Percentiles rank a stretch among this genome's conserved stretches.
Evolutionary conservation across 768 basidiomycete species (phyloP).

Genomic region (Tylopilus plumbeoviolaceoides): DNA sequence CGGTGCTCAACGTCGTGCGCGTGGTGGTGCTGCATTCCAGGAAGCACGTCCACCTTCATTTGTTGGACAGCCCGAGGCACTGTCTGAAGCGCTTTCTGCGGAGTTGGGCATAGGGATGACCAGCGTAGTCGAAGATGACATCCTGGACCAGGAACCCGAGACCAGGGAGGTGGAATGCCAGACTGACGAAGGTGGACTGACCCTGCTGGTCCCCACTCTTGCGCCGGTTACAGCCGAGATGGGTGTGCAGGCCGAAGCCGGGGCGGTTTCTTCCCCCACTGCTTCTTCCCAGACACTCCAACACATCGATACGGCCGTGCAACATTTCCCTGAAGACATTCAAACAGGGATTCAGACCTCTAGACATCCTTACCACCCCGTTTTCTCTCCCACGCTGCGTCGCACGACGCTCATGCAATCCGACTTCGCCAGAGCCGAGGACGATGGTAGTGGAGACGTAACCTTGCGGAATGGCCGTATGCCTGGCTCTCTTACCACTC

Average conservation of each 20-base stretch:
- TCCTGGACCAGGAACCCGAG: constrained; percentile 43
- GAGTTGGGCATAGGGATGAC: constrained; percentile 54
- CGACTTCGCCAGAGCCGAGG: constrained; percentile 34
- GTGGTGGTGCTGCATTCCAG: constrained; percentile 68
- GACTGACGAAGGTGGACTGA: constrained; percentile 46
- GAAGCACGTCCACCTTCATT: constrained; percentile 68
- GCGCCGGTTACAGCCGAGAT: constrained; percentile 33
- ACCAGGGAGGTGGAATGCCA: constrained; percentile 64
- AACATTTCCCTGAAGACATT: constrained; percentile 37
- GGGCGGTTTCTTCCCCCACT: constrained; percentile 15
- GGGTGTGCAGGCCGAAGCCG: constrained; percentile 39
- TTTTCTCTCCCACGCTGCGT: constrained; percentile 28
- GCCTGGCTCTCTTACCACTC: constrained; percentile 19
- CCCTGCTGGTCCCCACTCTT: constrained; percentile 28
- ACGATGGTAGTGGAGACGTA: constrained; percentile 34
- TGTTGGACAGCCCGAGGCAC: constrained; percentile 66
- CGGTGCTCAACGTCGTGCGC: constrained; percentile 47
- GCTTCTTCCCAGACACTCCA: constrained; percentile 43
- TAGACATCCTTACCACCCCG: constrained; percentile 21
- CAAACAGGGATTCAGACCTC: constrained; percentile 39
- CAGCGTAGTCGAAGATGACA: constrained; percentile 37
- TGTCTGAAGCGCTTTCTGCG: constrained; percentile 67
- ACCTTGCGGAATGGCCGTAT: constrained; percentile 31
- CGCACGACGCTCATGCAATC: constrained; percentile 48
- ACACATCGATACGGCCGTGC: constrained; percentile 44